These are phyloP conservation scores for Saccharomyces hybrid DNA, from an alignment of 1,139 yeast species.

Conservation along the genomic window DNA sequence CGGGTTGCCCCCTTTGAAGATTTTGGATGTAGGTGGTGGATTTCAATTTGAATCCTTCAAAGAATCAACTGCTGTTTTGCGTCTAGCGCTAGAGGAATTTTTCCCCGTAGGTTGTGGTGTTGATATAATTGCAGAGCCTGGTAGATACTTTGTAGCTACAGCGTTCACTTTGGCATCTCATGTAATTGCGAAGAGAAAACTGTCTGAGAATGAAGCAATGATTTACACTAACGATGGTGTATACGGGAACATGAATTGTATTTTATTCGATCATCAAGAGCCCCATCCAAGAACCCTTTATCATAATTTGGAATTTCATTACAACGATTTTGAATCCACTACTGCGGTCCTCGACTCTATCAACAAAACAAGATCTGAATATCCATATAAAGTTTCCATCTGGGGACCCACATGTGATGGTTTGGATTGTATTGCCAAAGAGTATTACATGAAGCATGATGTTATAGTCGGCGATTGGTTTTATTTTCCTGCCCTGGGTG, in stretches of 20 bases:
- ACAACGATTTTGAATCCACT: constrained; percentile 31
- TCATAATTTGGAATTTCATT: constrained; percentile 44
- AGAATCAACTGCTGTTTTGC: constrained; percentile 53
- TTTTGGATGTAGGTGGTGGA: constrained; percentile 93
- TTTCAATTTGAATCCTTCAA: constrained; percentile 64
- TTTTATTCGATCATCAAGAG: constrained; percentile 82
- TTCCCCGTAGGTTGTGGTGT: constrained; percentile 48
- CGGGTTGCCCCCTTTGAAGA: constrained; percentile 24
- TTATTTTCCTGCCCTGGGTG: constrained; percentile 77
- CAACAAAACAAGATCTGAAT: constrained; percentile 8
- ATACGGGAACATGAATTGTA: constrained; percentile 91
- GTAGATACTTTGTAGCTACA: constrained; percentile 78
- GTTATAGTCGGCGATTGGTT: constrained; percentile 89
- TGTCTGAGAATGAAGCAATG: constrained; percentile 35
- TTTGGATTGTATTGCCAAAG: constrained; percentile 68
- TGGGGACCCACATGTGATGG: constrained; percentile 99
- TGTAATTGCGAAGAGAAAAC: constrained; percentile 69
- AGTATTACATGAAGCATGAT: constrained; percentile 46
- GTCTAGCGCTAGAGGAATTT: constrained; percentile 45
- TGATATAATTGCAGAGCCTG: constrained; percentile 83
- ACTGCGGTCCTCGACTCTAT: constrained; percentile 5
- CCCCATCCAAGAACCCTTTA: constrained; percentile 64
- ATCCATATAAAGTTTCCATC: constrained; percentile 47
- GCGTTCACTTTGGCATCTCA: constrained; percentile 82
- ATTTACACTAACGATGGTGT: constrained; percentile 90